phyloP scores from a whole-genome alignment of 306 rosid species.

The Corylus heterophylla region DNA sequence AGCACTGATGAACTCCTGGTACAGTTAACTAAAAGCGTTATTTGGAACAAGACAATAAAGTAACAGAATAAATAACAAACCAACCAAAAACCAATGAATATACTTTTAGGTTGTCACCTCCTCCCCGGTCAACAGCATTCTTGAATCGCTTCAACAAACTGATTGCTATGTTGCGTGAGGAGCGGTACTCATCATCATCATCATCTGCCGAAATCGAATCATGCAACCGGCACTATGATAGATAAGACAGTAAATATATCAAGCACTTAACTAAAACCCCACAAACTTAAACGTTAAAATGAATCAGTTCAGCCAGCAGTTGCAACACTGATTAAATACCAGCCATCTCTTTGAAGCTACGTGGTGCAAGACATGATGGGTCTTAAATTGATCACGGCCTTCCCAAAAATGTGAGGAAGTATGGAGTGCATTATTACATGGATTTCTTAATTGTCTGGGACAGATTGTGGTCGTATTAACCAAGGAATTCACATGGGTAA shows the following conservation, averaged over 20 bases:
- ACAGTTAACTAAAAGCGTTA: slow-evolving; percentile 21
- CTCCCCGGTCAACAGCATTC: slow-evolving; percentile 86
- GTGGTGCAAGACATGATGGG: slow-evolving; percentile 49
- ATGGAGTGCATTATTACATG: slow-evolving; percentile 35
- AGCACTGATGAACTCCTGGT: slow-evolving; percentile 89
- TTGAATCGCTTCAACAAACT: slow-evolving; percentile 78
- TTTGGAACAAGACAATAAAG: slow-evolving; percentile 7
- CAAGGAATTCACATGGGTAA: slow-evolving; percentile 48
- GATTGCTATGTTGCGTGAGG: slow-evolving; percentile 96
- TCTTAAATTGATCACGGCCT: slow-evolving; percentile 54
- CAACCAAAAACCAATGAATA: slow-evolving; percentile 26
- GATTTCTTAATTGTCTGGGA: slow-evolving; percentile 34
- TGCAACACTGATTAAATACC: slow-evolving; percentile 40
- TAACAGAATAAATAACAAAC: slow-evolving; percentile 19
- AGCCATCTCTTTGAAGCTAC: slow-evolving; percentile 65
- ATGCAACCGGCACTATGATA: slow-evolving; percentile 59
- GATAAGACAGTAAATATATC: slow-evolving; percentile 13
- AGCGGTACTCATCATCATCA: slow-evolving; percentile 76
- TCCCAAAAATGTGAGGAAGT: slow-evolving; percentile 51
- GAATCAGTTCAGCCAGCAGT: neutral
- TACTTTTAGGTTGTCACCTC: slow-evolving; percentile 92
- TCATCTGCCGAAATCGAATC: slow-evolving; percentile 69
- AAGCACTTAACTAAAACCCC: slow-evolving; percentile 16
- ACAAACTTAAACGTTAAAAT: neutral
- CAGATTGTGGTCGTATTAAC: slow-evolving; percentile 23